These are phyloP conservation scores for Suillus hirtellus DNA, from an alignment of 768 basidiomycete species.

Conservation along the genomic window DNA sequence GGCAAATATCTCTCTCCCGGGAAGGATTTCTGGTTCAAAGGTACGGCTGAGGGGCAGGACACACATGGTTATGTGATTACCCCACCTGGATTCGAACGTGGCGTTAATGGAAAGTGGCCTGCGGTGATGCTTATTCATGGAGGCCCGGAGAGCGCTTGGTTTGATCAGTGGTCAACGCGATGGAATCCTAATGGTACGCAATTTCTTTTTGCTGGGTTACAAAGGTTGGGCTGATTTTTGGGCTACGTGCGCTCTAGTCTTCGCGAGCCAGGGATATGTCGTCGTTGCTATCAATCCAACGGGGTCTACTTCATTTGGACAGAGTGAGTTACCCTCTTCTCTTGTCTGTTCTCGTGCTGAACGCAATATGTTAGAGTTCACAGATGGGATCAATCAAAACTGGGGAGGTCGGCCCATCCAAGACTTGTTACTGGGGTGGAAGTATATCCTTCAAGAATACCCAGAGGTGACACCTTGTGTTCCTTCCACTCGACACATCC, in stretches of 20 bases:
- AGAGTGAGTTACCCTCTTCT: slow-evolving; percentile 45
- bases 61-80: slow-evolving; percentile 87
- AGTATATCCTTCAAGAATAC: slow-evolving; percentile 61
- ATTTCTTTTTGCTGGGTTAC: slow-evolving; percentile 5
- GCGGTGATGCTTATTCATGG: slow-evolving; percentile 81
- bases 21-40: slow-evolving; percentile 89
- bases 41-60: slow-evolving; percentile 60
- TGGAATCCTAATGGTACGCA: slow-evolving; percentile 84
- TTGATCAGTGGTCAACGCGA: slow-evolving; percentile 86
- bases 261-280: slow-evolving; percentile 88
- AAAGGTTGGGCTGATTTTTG: background rate
- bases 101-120: slow-evolving; percentile 75
- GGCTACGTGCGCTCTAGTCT: slow-evolving; percentile 45
- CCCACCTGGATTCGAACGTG: slow-evolving; percentile 72
- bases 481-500: background rate
- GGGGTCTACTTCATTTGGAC: slow-evolving; percentile 91
- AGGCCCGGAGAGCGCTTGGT: slow-evolving; percentile 84
- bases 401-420: slow-evolving; percentile 88
- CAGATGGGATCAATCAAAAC: slow-evolving; percentile 76
- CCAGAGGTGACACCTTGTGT: slow-evolving; percentile 54
- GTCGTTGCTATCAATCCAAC: slow-evolving; percentile 89
- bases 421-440: slow-evolving; percentile 76
- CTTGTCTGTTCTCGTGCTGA: background rate
- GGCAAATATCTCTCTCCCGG: slow-evolving; percentile 60
- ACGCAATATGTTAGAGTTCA: slow-evolving; percentile 53